A percentile compares a stretch with the other conserved stretches of the same genome.
Evolutionary conservation across 495 filamentous ascomycete genomes (phyloP).

Genomic region (Penicillium canescens): DNA sequence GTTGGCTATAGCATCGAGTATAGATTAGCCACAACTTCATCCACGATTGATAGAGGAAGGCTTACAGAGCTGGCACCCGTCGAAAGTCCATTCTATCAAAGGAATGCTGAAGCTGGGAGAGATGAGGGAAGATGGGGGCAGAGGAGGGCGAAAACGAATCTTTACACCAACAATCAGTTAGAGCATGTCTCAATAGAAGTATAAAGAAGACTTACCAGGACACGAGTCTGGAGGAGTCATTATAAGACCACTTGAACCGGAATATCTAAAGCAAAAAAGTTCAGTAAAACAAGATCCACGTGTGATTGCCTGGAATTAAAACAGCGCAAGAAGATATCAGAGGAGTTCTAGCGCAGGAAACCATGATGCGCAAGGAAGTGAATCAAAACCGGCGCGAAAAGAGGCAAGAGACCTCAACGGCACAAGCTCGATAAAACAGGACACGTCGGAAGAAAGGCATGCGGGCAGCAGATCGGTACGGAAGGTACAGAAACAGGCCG

Average conservation of each 20-base stretch:
- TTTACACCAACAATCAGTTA: slow-evolving; percentile 23
- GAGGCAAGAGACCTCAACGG: slow-evolving; percentile 10
- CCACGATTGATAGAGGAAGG: background rate
- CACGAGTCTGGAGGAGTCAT: slow-evolving; percentile 51
- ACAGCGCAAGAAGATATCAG: slow-evolving; percentile 8
- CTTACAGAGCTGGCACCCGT: slow-evolving; percentile 47
- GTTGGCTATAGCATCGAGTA: slow-evolving; percentile 30
- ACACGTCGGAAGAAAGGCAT: slow-evolving; percentile 30
- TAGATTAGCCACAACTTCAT: slow-evolving; percentile 16
- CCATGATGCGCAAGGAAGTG: slow-evolving; percentile 18
- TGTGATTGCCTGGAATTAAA: slow-evolving; percentile 7
- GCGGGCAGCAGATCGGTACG: slow-evolving; percentile 30
- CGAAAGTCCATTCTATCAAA: slow-evolving; percentile 48
- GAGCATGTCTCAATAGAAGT: background rate
- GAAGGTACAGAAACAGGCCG: slow-evolving; percentile 33
- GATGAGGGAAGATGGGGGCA: slow-evolving; percentile 41
- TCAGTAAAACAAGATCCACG: slow-evolving; percentile 14
- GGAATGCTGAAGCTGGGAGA: slow-evolving; percentile 27
- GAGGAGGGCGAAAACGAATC: slow-evolving; percentile 44
- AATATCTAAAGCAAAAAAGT: slow-evolving; percentile 33
- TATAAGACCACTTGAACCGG: slow-evolving; percentile 40
- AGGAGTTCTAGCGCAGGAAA: slow-evolving; percentile 13
- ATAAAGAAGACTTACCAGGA: slow-evolving; percentile 36
- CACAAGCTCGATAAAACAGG: slow-evolving; percentile 20
- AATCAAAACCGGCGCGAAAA: slow-evolving; percentile 13